These are phyloP conservation scores for Pseudopithomyces maydicus DNA, from an alignment of 2,329 filamentous ascomycete genomes.

Conservation along the genomic window DNA sequence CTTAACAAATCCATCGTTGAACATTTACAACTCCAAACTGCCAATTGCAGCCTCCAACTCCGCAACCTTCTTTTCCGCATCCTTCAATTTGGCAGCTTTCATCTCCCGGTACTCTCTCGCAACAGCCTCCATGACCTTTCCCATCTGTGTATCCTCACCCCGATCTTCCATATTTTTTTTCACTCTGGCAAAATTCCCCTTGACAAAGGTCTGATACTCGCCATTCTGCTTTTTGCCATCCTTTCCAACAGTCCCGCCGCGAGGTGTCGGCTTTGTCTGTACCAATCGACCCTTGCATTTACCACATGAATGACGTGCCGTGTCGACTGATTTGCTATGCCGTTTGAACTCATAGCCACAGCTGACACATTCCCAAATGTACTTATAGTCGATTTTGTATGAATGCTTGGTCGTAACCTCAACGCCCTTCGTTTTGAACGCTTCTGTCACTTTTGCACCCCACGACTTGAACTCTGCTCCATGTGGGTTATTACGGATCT, in stretches of 20 bases:
- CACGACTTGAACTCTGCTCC: slow-evolving; percentile 83
- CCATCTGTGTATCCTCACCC: slow-evolving; percentile 54
- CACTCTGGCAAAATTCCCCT: slow-evolving; percentile 66
- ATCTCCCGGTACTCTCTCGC: slow-evolving; percentile 65
- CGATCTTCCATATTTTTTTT: slow-evolving; percentile 52
- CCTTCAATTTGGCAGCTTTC: slow-evolving; percentile 38
- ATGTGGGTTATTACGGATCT: slow-evolving; percentile 77
- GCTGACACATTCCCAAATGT: slow-evolving; percentile 76
- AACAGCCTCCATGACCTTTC: slow-evolving; percentile 71
- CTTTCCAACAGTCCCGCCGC: slow-evolving; percentile 44
- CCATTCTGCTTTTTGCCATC: slow-evolving; percentile 38
- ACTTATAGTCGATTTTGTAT: slow-evolving; percentile 92
- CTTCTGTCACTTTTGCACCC: slow-evolving; percentile 56
- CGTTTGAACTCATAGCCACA: slow-evolving; percentile 78
- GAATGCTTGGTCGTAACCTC: slow-evolving; percentile 87
- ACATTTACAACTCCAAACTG: slow-evolving; percentile 21
- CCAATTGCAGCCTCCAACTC: slow-evolving; percentile 28
- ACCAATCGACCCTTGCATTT: slow-evolving; percentile 70
- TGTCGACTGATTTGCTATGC: slow-evolving; percentile 85
- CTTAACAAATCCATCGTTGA: neutral
- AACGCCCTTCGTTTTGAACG: slow-evolving; percentile 67
- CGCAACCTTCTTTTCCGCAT: slow-evolving; percentile 9
- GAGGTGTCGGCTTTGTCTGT: slow-evolving; percentile 80
- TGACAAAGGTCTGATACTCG: slow-evolving; percentile 66
- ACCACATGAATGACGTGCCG: slow-evolving; percentile 73